Evolutionary conservation across 2,329 filamentous ascomycete genomes (phyloP).

Genomic region (Helicocarpus griseus): DNA sequence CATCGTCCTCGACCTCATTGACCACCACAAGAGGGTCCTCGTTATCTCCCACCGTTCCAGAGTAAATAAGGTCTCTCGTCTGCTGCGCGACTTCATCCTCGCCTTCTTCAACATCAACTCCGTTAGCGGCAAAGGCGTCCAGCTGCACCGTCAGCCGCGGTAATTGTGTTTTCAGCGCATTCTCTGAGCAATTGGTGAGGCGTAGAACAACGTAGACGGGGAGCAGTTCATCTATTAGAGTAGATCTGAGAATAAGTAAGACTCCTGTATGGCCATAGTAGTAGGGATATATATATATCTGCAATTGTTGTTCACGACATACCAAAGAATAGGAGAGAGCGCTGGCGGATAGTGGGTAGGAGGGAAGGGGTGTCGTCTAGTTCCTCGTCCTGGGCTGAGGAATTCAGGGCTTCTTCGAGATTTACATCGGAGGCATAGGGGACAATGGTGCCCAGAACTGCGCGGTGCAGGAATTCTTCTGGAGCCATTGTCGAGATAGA

Average conservation of each 20-base stretch:
- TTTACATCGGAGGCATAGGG: conserved; percentile 33
- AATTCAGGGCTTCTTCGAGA: conserved; percentile 31
- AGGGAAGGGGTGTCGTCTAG: conserved; percentile 34
- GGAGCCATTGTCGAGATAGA: conserved; percentile 1
- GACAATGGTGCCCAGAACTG: conserved; percentile 35
- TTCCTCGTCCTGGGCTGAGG: conserved; percentile 36
- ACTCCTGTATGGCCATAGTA: too few relatives aligned
- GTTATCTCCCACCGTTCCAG: conserved; percentile 27
- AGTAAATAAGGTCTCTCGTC: conserved; percentile 35
- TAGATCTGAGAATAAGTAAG: conserved; percentile 39
- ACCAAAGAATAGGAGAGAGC: conserved; percentile 46
- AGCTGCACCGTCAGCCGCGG: conserved; percentile 41
- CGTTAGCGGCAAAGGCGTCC: conserved; percentile 38
- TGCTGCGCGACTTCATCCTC: conserved; percentile 19
- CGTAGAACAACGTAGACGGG: conserved; percentile 43
- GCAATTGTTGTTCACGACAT: too few relatives aligned
- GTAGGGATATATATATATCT: too few relatives aligned
- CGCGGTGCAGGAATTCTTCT: conserved; percentile 30
- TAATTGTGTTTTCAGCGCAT: conserved; percentile 39
- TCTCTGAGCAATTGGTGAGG: conserved; percentile 41
- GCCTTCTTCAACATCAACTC: conserved; percentile 29
- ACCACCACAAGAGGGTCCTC: conserved; percentile 37
- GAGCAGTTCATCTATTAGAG: conserved; percentile 45
- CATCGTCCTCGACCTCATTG: conserved; percentile 32
- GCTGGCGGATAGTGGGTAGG: conserved; percentile 41